Evolutionary conservation across 306 rosid genomes (phyloP), one percentile per base, ranked within the genome.

Genomic region (Parietaria judaica): DNA sequence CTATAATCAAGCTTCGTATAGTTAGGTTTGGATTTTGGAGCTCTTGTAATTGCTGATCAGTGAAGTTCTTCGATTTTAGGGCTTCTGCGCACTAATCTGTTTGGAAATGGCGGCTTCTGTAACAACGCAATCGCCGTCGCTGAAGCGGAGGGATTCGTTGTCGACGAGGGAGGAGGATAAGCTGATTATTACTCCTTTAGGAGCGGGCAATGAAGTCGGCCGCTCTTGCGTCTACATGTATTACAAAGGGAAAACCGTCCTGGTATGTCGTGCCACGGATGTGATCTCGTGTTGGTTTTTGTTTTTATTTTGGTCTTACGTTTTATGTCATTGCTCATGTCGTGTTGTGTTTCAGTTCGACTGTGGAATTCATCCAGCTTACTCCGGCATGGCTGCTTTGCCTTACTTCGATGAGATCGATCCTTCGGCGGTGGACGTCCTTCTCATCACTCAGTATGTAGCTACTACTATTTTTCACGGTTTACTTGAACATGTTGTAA

Each of bases 361-460:
- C 60, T 92, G 99, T 68, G 99, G 99, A n/a, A 92, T 92, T 9
- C 96, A 90, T 62, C 97, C 87, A 0, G 95, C 81, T 44, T 92
- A 82, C 52, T 92, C 88, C 1, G 96, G 98, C 62, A 88, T 91
- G 98, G 98, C 98, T 47, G 96, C 96, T 48, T 79, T 91, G 71
- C 98, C 98, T 0, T 88, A 88, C 74, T 91, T 91, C 67, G 98
- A 92, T 62, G 96, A 88, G 78, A 92, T 92, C 34, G 98, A 92
- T 63, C 98, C 98, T 38, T 92, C 96, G 14, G 76, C 83, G 0
- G 72, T 92, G 6, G 98, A 92, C 36, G 94, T 92, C 8, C 95
- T 92, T 56, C 96, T 92, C 72, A 76, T 92, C 38, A 92, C 94
- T 17, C 98, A 92, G 91, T 85, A 81, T 54, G 85, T 51, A 13